Conservation (phyloP, 2,329 filamentous ascomycete genomes). For the Biscogniauxia sp. region DNA sequence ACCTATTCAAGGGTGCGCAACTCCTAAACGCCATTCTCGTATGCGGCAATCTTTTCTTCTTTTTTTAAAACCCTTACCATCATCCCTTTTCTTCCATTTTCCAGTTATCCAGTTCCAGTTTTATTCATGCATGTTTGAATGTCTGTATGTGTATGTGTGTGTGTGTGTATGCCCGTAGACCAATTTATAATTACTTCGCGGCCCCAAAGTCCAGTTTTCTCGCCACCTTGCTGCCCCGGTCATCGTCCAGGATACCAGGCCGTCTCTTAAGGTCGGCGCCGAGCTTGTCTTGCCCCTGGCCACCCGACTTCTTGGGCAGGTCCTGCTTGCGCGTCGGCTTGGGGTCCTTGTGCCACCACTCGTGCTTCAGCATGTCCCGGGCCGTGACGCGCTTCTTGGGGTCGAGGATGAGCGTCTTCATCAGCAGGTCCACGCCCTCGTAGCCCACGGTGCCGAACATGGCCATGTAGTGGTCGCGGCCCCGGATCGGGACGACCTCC, state of each 20-base stretch:
- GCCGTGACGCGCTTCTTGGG: conserved; percentile 82
- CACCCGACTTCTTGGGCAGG: conserved; percentile 73
- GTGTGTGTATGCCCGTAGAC: too few species aligned
- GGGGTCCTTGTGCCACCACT: conserved; percentile 83
- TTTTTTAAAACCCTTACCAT: not conserved
- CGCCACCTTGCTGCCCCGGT: conserved; percentile 71
- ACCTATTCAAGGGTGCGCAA: not conserved
- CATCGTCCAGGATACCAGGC: conserved; percentile 68
- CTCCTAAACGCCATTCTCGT: not conserved
- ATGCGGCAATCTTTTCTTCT: not conserved
- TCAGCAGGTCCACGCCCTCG: conserved; percentile 82
- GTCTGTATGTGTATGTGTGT: not conserved
- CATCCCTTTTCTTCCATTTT: not conserved
- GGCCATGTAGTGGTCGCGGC: conserved; percentile 68
- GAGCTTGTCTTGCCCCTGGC: conserved; percentile 68
- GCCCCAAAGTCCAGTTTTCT: conserved; percentile 76
- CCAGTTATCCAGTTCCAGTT: not conserved
- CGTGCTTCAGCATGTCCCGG: conserved; percentile 72
- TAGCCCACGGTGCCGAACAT: conserved; percentile 78
- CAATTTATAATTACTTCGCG: conserved; percentile 32
- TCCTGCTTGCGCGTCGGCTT: conserved; percentile 79
- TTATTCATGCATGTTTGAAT: conserved; percentile 8
- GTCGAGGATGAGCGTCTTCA: conserved; percentile 81
- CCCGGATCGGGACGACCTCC: conserved; percentile 57
- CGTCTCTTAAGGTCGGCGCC: conserved; percentile 78